Conservation (phyloP, 2,329 filamentous ascomycete genomes). For the Ophiocordyceps camponoti-saundersi region DNA sequence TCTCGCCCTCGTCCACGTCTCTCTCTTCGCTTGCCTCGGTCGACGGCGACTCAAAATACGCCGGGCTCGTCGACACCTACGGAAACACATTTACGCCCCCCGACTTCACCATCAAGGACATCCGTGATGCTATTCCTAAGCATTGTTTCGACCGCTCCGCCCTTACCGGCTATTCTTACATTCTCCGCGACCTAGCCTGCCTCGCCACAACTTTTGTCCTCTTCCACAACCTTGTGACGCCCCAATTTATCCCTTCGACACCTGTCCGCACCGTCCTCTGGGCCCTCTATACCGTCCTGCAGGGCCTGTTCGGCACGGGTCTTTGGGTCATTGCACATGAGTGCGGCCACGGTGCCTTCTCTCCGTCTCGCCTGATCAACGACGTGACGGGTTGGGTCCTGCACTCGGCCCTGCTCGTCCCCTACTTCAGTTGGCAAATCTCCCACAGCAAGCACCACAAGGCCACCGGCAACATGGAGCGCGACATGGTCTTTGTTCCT, state of each 20-base stretch:
- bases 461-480: constrained; percentile 89
- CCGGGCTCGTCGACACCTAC: constrained; percentile 73
- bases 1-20: constrained; percentile 68
- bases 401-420: constrained; percentile 77
- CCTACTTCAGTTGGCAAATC: constrained; percentile 99
- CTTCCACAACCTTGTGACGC: constrained; percentile 80
- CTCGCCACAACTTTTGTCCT: constrained; percentile 67
- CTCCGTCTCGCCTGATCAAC: constrained; percentile 77
- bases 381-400: constrained; percentile 84
- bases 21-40: constrained; percentile 74
- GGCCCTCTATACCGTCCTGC: constrained; percentile 55
- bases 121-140: constrained; percentile 90
- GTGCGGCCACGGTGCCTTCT: constrained; percentile 95
- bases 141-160: constrained; percentile 91
- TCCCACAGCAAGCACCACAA: constrained; percentile 99
- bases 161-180: constrained; percentile 59
- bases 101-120: constrained; percentile 94
- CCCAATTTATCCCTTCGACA: constrained; percentile 59
- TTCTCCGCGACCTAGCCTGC: constrained; percentile 60
- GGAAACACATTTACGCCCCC: constrained; percentile 89
- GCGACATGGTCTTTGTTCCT: constrained; percentile 98
- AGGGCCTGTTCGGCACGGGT: constrained; percentile 87
- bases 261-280: constrained; percentile 48
- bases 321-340: constrained; percentile 96
- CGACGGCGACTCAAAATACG: constrained; percentile 29